These are phyloP conservation scores for Tuber aestivum DNA, from an alignment of 495 filamentous ascomycete genomes.

Conservation along the genomic window DNA sequence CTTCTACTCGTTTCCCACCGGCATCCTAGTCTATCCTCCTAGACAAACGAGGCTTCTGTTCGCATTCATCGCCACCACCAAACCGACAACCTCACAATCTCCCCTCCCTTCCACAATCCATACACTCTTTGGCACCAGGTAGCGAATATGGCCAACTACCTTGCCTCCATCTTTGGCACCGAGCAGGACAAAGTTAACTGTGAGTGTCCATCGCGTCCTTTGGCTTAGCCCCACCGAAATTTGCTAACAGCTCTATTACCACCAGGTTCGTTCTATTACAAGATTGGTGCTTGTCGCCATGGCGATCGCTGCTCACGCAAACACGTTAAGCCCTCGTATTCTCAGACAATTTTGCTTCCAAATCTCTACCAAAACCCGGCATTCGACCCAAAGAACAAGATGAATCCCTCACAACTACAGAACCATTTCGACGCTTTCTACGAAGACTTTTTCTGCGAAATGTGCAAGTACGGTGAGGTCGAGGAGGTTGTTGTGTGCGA, in stretches of 20 bases:
- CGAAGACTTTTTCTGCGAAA: constrained; percentile 99
- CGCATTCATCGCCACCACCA: background rate
- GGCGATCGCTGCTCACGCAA: constrained; percentile 96
- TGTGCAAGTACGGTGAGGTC: constrained; percentile 88
- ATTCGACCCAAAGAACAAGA: constrained; percentile 93
- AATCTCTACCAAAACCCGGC: constrained; percentile 99
- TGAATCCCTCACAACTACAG: constrained; percentile 89
- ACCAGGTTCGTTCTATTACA: constrained; percentile 73
- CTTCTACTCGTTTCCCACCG: no score
- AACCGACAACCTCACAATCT: background rate
- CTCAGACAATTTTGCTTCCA: constrained; percentile 92
- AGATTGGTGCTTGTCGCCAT: constrained; percentile 97
- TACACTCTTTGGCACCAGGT: background rate
- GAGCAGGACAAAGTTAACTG: constrained; percentile 89
- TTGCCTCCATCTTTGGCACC: constrained; percentile 98
- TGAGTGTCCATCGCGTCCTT: constrained; percentile 45
- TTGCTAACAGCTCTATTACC: constrained; percentile 15
- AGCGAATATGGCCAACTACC: constrained; percentile 70
- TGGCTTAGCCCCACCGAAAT: constrained; percentile 42
- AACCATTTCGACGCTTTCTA: constrained; percentile 99
- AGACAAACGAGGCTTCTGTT: background rate
- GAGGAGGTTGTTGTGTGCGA: constrained; percentile 88
- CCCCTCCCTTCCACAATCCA: background rate
- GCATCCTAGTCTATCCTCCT: background rate
- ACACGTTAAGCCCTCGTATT: constrained; percentile 98